Base-by-base conservation (phyloP, 202 grass and related monocot genomes). In the Eragrostis tef region DNA sequence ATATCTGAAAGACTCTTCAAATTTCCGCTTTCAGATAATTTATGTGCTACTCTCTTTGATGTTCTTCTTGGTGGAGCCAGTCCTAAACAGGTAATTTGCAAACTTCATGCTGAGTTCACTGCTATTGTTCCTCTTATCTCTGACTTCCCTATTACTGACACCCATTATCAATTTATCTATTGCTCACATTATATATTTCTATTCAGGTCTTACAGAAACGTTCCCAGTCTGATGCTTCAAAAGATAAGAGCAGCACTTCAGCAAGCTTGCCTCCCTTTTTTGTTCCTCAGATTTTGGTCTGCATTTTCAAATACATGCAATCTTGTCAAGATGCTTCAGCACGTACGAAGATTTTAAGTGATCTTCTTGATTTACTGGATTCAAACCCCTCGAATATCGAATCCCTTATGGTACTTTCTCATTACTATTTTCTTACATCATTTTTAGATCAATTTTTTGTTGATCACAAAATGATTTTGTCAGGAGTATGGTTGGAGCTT, bases 1-100 rank as follows among this genome's bases (percentile, higher is more conserved):
- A 91, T 94, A 65, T 91, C 92, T 70, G 92, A 94, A 80, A 90
- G 86, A 71, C 83, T 98, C 22, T 93, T 93, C 62, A 98, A 91
- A 79, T 98, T 94, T 50, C 86, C 88, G 73, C 84, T 94, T 63
- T 98, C 92, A 74, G 95, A 98, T 87, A 74, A 94, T 89, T 88
- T 98, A 61, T 90, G 89, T 76, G 95, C 95, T 29, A 89, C 88
- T 88, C 62, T 98, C 88, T 94, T 93, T 91, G 92, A 94, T 81
- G 86, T 94, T 80, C 92, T 98, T 88, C 95, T 98, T 91, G 95
- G 95, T 66, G 95, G 95, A 86, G 92, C 95, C 77, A 98, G 95
- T 81, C 95, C 95, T 90, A 94, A 98, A 86, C 95, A 98, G 92
- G 95, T 98, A 84, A 66, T 65, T 73, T 87, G 21, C 24, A 46